These are phyloP conservation scores for Handroanthus guayacan DNA, from an alignment of 257 asterid species.

Conservation along the genomic window DNA sequence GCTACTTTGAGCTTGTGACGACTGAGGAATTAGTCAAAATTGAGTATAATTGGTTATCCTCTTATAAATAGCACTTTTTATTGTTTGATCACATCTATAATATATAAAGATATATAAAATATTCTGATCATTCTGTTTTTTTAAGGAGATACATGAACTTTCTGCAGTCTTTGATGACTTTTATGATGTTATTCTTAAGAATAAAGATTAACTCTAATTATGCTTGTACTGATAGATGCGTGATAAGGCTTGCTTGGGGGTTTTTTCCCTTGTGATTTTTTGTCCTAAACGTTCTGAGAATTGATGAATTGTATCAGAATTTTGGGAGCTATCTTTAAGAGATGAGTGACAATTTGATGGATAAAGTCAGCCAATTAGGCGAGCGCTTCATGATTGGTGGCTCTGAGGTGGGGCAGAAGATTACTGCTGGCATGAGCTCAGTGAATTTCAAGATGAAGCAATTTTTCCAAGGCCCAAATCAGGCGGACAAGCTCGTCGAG, in stretches of 20 bases:
- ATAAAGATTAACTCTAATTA: neutral
- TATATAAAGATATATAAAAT: too few relatives aligned
- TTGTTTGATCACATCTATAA: neutral
- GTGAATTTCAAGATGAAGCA: constrained; percentile 97
- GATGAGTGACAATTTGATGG: constrained; percentile 98
- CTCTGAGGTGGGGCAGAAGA: constrained; percentile 87
- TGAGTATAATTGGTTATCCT: neutral
- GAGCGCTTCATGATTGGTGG: constrained; percentile 95
- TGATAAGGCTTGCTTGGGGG: neutral
- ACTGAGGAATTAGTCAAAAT: constrained; percentile 15
- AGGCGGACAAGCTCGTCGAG: constrained; percentile 82
- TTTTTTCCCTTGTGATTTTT: neutral
- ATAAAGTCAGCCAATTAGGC: constrained; percentile 79
- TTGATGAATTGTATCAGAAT: constrained; percentile 26
- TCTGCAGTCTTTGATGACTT: neutral
- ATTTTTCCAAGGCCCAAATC: constrained; percentile 89
- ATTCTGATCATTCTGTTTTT: too few relatives aligned
- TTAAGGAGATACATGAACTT: constrained; percentile 7
- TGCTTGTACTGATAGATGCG: neutral
- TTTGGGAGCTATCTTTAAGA: constrained; percentile 24
- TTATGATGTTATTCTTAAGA: constrained; percentile 11
- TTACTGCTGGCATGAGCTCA: constrained; percentile 89
- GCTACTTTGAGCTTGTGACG: constrained; percentile 8
- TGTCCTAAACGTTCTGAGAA: constrained; percentile 9
- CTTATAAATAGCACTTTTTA: neutral